These are phyloP conservation scores for Elsinoe arachidis DNA, from an alignment of 2,329 filamentous ascomycete genomes.

Conservation along the genomic window DNA sequence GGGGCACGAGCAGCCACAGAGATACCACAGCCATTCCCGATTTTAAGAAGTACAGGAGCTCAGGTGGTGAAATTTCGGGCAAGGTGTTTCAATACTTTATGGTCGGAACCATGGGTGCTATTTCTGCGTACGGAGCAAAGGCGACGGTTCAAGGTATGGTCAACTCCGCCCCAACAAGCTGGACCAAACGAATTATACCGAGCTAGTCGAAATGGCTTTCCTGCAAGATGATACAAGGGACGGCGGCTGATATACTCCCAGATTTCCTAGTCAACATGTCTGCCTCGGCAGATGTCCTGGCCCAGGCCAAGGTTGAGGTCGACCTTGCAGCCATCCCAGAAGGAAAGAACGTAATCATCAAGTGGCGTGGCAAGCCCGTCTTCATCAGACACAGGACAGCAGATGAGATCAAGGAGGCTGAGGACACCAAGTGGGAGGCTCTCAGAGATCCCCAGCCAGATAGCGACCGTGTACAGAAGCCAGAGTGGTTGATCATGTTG, in stretches of 20 bases:
- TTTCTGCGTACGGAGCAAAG: conserved; percentile 91
- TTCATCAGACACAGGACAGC: conserved; percentile 98
- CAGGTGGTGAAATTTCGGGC: conserved; percentile 59
- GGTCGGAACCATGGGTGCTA: conserved; percentile 88
- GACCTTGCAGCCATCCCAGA: conserved; percentile 87
- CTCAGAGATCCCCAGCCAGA: conserved; percentile 90
- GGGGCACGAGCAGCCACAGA: conserved; percentile 27
- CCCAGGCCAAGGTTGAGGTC: conserved; percentile 99
- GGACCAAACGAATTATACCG: neutral
- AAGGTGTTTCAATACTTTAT: conserved; percentile 96
- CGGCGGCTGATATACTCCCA: conserved; percentile 38
- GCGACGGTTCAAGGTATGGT: conserved; percentile 89
- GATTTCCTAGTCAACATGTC: conserved; percentile 99
- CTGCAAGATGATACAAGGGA: neutral
- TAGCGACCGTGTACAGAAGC: conserved; percentile 89
- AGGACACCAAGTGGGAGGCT: conserved; percentile 70
- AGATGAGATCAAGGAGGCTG: conserved; percentile 89
- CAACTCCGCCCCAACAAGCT: neutral
- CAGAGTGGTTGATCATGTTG: conserved; percentile 98
- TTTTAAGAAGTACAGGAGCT: conserved; percentile 80
- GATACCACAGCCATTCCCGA: conserved; percentile 68
- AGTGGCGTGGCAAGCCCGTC: conserved; percentile 99
- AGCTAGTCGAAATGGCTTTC: neutral
- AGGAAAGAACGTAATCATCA: conserved; percentile 99
- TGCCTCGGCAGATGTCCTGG: conserved; percentile 93